phyloP scores from a whole-genome alignment of 208 protist genomes.

The Leishmania aethiopica region DNA sequence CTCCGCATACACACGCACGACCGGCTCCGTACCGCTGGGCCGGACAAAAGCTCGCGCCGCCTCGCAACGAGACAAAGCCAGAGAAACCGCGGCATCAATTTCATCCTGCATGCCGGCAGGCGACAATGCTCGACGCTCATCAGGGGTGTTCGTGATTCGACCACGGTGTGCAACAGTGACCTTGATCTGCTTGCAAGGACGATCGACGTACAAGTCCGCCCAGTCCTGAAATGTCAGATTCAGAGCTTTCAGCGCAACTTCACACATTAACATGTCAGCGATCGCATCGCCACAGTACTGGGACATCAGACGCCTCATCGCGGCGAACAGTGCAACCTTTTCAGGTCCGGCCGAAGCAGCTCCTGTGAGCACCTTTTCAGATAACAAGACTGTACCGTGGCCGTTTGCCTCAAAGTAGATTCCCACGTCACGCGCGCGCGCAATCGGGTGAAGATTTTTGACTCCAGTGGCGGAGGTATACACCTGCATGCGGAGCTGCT shows the following conservation, averaged over 20 bases:
- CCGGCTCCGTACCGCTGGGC: conserved; percentile 94
- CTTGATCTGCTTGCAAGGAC: conserved; percentile 59
- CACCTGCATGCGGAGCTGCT: conserved; percentile 47
- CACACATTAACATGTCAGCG: conserved; percentile 73
- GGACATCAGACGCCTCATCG: conserved; percentile 49
- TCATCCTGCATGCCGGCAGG: conserved; percentile 81
- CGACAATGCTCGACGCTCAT: conserved; percentile 61
- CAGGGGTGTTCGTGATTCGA: conserved; percentile 72
- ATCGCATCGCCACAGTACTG: conserved; percentile 92
- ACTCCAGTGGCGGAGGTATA: conserved; percentile 90
- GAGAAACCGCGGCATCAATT: conserved; percentile 74
- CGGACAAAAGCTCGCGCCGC: conserved; percentile 87
- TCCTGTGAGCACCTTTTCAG: neutral
- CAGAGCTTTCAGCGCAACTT: conserved; percentile 55
- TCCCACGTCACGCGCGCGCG: conserved; percentile 88
- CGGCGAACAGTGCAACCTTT: neutral
- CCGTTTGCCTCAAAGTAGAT: conserved; percentile 98
- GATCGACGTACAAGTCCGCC: conserved; percentile 61
- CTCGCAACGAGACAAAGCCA: neutral
- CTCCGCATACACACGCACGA: conserved; percentile 93
- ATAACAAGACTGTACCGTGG: conserved; percentile 94
- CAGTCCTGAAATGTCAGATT: conserved; percentile 50
- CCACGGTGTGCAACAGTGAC: conserved; percentile 51
- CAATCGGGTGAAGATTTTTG: conserved; percentile 94
- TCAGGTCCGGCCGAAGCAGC: too few relatives aligned